Evolutionary conservation across 306 rosid species (phyloP).

Genomic region (Chamaecrista fasciculata): DNA sequence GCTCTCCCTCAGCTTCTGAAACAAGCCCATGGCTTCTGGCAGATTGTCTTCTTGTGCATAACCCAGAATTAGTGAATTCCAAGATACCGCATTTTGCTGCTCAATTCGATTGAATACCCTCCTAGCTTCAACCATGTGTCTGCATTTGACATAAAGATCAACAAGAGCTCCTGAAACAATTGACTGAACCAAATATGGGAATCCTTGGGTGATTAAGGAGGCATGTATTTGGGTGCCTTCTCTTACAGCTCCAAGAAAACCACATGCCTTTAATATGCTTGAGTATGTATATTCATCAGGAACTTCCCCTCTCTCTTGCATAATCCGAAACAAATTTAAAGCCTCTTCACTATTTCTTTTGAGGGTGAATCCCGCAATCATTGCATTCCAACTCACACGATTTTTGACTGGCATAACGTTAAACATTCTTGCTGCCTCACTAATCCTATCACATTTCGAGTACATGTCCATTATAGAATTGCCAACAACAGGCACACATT

Average conservation of each 20-base stretch:
- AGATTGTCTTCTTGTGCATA: slow-evolving; percentile 59
- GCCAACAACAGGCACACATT: slow-evolving; percentile 44
- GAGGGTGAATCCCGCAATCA: slow-evolving; percentile 53
- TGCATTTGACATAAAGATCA: slow-evolving; percentile 57
- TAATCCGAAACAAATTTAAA: slow-evolving; percentile 41
- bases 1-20: slow-evolving; percentile 50
- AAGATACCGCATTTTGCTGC: slow-evolving; percentile 47
- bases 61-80: slow-evolving; percentile 62
- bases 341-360: slow-evolving; percentile 46
- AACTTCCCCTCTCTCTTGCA: slow-evolving; percentile 48
- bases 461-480: slow-evolving; percentile 67
- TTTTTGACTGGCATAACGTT: slow-evolving; percentile 41
- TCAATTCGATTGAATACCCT: slow-evolving; percentile 51
- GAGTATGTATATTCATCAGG: slow-evolving; percentile 59
- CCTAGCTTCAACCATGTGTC: slow-evolving; percentile 43
- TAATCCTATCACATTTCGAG: slow-evolving; percentile 48
- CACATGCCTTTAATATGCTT: slow-evolving; percentile 58
- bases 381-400: slow-evolving; percentile 63
- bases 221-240: slow-evolving; percentile 63
- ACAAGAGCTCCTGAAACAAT: slow-evolving; percentile 54
- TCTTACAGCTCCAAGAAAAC: slow-evolving; percentile 40
- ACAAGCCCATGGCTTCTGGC: slow-evolving; percentile 51
- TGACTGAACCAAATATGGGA: slow-evolving; percentile 36
- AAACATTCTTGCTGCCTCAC: slow-evolving; percentile 46
- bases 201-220: slow-evolving; percentile 46